Percentiles rank a stretch among this genome's conserved stretches.
phyloP scores from a whole-genome alignment of 208 protist species.

The Leishmania martiniquensis region DNA sequence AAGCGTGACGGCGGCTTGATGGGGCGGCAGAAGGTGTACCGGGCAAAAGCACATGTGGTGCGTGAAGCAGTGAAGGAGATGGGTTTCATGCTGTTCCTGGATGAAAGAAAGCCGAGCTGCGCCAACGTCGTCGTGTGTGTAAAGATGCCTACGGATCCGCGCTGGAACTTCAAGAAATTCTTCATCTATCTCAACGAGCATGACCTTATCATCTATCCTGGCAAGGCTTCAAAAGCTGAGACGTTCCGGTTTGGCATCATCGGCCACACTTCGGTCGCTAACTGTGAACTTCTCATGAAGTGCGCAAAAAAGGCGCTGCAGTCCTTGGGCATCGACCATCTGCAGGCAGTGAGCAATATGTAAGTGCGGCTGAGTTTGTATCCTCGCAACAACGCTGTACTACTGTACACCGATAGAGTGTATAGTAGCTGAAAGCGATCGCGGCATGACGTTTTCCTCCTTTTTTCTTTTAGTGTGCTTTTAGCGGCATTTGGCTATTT shows the following conservation, averaged over 20 bases:
- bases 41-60: constrained; percentile 58
- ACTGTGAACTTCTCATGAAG: constrained; percentile 52
- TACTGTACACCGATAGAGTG: background rate
- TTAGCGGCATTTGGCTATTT: background rate
- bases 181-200: constrained; percentile 73
- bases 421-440: background rate
- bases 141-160: constrained; percentile 73
- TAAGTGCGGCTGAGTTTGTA: constrained; percentile 16
- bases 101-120: constrained; percentile 58
- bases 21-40: constrained; percentile 52
- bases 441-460: background rate
- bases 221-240: constrained; percentile 83
- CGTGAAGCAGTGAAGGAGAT: constrained; percentile 56
- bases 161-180: constrained; percentile 91
- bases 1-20: constrained; percentile 69
- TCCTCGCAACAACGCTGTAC: background rate
- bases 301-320: constrained; percentile 53
- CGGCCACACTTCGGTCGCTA: constrained; percentile 61
- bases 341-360: constrained; percentile 43
- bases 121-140: constrained; percentile 86
- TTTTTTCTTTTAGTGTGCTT: background rate
- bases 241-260: constrained; percentile 91
- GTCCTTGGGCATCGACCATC: constrained; percentile 64
- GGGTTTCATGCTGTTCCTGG: constrained; percentile 79
- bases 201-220: constrained; percentile 84